Percentiles rank a stretch among this genome's conserved stretches.
These are phyloP conservation scores for Collybia mongolica DNA, from an alignment of 768 basidiomycete species.

Conservation along the genomic window DNA sequence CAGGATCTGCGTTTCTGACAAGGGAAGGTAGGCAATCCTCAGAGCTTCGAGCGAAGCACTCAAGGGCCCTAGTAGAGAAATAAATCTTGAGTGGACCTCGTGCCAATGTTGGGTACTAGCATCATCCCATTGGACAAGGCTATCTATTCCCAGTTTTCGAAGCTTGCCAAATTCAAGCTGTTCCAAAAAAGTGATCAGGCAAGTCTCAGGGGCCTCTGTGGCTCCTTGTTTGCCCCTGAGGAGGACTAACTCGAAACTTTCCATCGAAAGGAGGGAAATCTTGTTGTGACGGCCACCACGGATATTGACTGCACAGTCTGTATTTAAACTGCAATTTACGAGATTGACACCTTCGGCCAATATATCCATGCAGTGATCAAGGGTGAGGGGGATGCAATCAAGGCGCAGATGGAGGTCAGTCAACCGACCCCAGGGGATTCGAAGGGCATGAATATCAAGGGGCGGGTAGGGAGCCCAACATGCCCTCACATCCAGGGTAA, in stretches of 20 bases:
- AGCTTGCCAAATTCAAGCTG: slow-evolving; percentile 28
- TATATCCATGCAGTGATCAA: slow-evolving; percentile 34
- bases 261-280: slow-evolving; percentile 27
- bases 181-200: slow-evolving; percentile 29
- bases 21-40: slow-evolving; percentile 35
- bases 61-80: slow-evolving; percentile 23
- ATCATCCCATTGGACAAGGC: slow-evolving; percentile 24
- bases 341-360: slow-evolving; percentile 31
- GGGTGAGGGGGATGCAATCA: slow-evolving; percentile 29
- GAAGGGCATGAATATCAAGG: slow-evolving; percentile 22
- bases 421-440: slow-evolving; percentile 40
- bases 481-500: slow-evolving; percentile 28
- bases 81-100: slow-evolving; percentile 22
- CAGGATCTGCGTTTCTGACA: slow-evolving; percentile 30
- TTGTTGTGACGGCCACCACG: slow-evolving; percentile 2
- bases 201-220: slow-evolving; percentile 16
- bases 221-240: slow-evolving; percentile 18
- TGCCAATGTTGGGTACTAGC: slow-evolving; percentile 4
- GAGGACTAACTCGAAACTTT: slow-evolving; percentile 29
- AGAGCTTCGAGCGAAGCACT: slow-evolving; percentile 28
- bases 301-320: slow-evolving; percentile 24
- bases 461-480: slow-evolving; percentile 15
- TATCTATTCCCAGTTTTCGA: slow-evolving; percentile 29
- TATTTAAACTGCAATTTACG: slow-evolving; percentile 28
- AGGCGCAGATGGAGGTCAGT: slow-evolving; percentile 34